Percentiles rank a stretch among this genome's conserved stretches.
These are phyloP conservation scores for Kondoa malvinella DNA, from an alignment of 768 basidiomycete genomes.

Conservation along the genomic window DNA sequence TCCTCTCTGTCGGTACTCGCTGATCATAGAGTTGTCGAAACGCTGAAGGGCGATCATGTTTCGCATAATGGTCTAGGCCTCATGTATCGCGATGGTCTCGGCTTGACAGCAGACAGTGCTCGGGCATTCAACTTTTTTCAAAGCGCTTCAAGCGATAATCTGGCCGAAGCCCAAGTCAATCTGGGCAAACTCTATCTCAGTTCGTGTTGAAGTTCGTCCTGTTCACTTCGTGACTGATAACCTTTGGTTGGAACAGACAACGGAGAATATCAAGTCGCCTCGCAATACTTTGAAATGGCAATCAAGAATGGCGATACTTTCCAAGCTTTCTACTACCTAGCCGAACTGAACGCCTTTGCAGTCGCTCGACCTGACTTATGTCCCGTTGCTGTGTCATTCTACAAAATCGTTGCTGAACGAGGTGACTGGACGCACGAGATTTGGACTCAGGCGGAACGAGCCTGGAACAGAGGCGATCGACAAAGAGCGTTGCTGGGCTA, in stretches of 20 bases:
- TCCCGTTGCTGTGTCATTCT: constrained; percentile 76
- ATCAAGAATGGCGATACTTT: constrained; percentile 75
- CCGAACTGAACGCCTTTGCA: constrained; percentile 53
- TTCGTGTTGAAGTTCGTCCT: constrained; percentile 30
- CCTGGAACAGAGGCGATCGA: constrained; percentile 51
- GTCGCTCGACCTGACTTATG: constrained; percentile 42
- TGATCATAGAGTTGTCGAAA: background rate
- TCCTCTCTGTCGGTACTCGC: background rate
- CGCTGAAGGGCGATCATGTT: constrained; percentile 54
- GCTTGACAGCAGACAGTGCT: constrained; percentile 46
- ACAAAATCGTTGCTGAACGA: constrained; percentile 78
- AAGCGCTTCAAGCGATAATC: constrained; percentile 65
- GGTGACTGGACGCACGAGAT: constrained; percentile 62
- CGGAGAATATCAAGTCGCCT: constrained; percentile 51
- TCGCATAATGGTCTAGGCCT: constrained; percentile 79
- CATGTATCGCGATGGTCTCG: constrained; percentile 76
- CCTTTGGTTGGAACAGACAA: constrained; percentile 37
- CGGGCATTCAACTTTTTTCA: constrained; percentile 53
- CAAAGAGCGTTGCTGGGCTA: constrained; percentile 77
- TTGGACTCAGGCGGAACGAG: constrained; percentile 50
- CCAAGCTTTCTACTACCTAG: constrained; percentile 87
- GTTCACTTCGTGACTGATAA: constrained; percentile 5
- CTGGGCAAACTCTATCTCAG: constrained; percentile 48
- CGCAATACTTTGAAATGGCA: constrained; percentile 63
- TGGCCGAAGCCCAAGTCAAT: constrained; percentile 83